phyloP scores from a whole-genome alignment of 2,329 filamentous ascomycete species.

The Grosmannia serpens region DNA sequence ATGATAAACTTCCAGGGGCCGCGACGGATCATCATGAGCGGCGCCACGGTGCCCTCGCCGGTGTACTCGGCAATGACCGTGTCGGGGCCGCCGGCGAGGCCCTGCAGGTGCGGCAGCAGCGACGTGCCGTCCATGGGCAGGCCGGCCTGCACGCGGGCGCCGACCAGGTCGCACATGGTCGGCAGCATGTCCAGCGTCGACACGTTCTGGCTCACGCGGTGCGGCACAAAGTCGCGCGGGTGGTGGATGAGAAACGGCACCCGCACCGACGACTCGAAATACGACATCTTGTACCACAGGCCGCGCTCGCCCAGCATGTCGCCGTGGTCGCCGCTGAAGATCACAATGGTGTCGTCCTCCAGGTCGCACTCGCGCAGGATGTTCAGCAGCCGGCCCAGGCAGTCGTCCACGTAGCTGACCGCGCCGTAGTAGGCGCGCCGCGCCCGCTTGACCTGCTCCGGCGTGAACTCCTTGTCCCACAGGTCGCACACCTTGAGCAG shows the following conservation, averaged over 20 bases:
- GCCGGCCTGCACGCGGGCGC: constrained; percentile 53
- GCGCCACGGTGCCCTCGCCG: constrained; percentile 79
- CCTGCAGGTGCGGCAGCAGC: constrained; percentile 65
- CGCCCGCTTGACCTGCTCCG: constrained; percentile 76
- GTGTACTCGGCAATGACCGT: constrained; percentile 94
- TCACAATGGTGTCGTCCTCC: constrained; percentile 75
- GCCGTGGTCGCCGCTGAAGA: constrained; percentile 89
- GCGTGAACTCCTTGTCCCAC: constrained; percentile 70
- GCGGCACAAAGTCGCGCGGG: constrained; percentile 60
- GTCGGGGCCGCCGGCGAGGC: constrained; percentile 50
- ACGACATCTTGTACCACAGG: constrained; percentile 90
- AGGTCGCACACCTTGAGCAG: constrained; percentile 79
- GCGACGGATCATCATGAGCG: constrained; percentile 87
- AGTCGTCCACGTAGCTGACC: constrained; percentile 88
- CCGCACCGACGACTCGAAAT: constrained; percentile 83
- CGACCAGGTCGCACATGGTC: constrained; percentile 74
- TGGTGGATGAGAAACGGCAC: constrained; percentile 81
- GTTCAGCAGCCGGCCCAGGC: constrained; percentile 70
- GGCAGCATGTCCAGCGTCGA: constrained; percentile 86
- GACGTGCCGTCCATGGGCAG: constrained; percentile 82
- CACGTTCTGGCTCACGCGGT: constrained; percentile 70
- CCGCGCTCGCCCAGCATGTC: constrained; percentile 92
- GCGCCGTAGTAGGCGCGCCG: constrained; percentile 86
- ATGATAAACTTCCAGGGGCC: constrained; percentile 85
- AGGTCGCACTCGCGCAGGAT: constrained; percentile 70